A percentile compares a stretch with the other conserved stretches of the same genome.
Conservation (phyloP, 2,329 filamentous ascomycete species). For the Cladosporium sphaerospermum region DNA sequence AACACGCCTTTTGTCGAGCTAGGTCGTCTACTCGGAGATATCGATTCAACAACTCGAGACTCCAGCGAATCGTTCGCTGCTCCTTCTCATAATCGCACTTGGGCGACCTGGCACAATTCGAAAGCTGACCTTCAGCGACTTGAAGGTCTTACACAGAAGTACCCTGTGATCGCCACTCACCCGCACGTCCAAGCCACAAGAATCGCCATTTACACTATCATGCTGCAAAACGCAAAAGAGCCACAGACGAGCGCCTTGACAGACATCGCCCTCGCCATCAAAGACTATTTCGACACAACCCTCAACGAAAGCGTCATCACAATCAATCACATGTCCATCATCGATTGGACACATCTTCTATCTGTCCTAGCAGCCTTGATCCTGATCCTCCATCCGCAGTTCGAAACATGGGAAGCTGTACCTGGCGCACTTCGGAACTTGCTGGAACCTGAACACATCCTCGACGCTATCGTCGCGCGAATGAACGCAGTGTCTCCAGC, state of each 20-base stretch:
- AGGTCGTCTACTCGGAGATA: constrained; percentile 15
- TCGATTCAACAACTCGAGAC: constrained; percentile 18
- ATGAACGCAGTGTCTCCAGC: background rate
- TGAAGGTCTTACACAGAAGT: background rate
- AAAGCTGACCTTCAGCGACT: constrained; percentile 3
- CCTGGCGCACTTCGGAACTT: constrained; percentile 4
- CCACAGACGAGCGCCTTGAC: background rate
- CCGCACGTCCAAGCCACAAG: constrained; percentile 16
- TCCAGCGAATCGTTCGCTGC: constrained; percentile 7
- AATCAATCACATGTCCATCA: constrained; percentile 20
- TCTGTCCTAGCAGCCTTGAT: constrained; percentile 10
- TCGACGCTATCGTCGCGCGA: constrained; percentile 5
- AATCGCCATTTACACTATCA: constrained; percentile 15
- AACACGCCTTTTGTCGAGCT: constrained; percentile 9
- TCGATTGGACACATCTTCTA: constrained; percentile 24
- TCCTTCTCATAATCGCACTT: background rate
- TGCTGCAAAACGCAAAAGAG: constrained; percentile 18
- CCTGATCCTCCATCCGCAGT: constrained; percentile 1
- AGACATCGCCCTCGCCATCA: constrained; percentile 15
- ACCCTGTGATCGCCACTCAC: constrained; percentile 6
- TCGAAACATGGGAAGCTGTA: constrained; percentile 6
- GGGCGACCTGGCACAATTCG: constrained; percentile 5
- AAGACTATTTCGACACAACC: constrained; percentile 25
- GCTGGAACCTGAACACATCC: constrained; percentile 1
- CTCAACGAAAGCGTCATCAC: constrained; percentile 17